Conservation (phyloP, 1,139 yeast species). For the Diutina ranongensis region DNA sequence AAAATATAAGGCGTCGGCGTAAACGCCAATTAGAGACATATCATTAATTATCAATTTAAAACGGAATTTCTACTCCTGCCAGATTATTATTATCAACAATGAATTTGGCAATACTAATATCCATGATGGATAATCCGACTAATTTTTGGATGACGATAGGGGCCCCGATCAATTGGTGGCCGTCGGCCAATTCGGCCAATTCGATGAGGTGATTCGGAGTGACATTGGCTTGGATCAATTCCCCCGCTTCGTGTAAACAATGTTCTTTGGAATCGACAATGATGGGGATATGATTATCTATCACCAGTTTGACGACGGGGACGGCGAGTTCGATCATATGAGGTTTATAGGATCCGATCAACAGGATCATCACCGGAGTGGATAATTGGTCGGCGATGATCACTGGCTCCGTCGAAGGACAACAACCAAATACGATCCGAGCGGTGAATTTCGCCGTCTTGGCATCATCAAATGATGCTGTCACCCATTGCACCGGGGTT, state of each 20-base stretch:
- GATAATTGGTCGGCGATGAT: constrained; percentile 24
- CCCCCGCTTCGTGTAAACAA: constrained; percentile 54
- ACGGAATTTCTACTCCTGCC: no score
- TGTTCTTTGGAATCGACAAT: constrained; percentile 53
- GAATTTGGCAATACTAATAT: constrained; percentile 28
- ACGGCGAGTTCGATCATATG: constrained; percentile 55
- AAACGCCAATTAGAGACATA: no score
- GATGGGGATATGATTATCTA: constrained; percentile 15
- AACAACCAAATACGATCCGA: constrained; percentile 37
- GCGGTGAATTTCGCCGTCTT: background rate
- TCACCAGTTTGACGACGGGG: constrained; percentile 23
- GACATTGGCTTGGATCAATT: constrained; percentile 36
- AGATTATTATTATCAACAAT: background rate
- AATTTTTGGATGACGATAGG: constrained; percentile 34
- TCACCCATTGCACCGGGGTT: background rate
- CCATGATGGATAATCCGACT: constrained; percentile 57
- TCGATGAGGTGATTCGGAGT: constrained; percentile 28
- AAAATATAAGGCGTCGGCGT: no score
- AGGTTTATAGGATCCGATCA: constrained; percentile 62
- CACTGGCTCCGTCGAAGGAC: constrained; percentile 42
- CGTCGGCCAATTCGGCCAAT: constrained; percentile 21
- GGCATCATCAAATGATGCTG: constrained; percentile 1
- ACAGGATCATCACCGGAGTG: constrained; percentile 34
- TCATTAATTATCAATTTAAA: no score
- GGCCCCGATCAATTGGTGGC: background rate